Base-by-base conservation (phyloP, 2,329 filamentous ascomycete genomes). In the Fusarium temperatum region DNA sequence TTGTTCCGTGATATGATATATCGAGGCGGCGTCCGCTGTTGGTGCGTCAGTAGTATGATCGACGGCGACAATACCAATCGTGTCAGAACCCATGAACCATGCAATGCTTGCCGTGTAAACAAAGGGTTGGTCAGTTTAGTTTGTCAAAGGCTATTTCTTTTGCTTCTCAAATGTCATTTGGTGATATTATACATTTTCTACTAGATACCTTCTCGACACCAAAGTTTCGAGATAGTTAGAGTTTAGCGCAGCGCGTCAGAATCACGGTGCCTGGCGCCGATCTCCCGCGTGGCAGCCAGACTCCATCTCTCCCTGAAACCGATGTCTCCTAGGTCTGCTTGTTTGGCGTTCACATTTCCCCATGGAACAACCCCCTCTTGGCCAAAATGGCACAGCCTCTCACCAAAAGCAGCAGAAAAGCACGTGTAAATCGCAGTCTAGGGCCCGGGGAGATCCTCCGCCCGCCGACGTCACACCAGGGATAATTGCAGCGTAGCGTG, bases 111-210 rank as follows among this genome's bases (percentile, higher is more conserved):
- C 10, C 8, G 18, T 4, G 17, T 20, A 18, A 45, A 5, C 7
- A 8, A 20, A 18, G 3, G 6, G 6, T 15, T 15, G 12, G 5
- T 7, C 2, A 15, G 13, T 5, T 6, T 15, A 15, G 4, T 22
- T 7, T 17, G 26, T 14, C 0, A 3, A 2, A 8, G 13, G 15
- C 8, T 1, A 8, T 35, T 24, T 14, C 0, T 14, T 20, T 20
- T 35, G 8, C 6, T 1, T 6, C 8, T 8, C 2, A 6, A 36
- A 26, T 3, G 11, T 26, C 2, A 8, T 15, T 10, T 20, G 0
- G n/a, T 12, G 9, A 35, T 36, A 5, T 2, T 26, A 8, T 20
- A 3, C 9, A 24, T 3, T 6, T 36, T 35, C 13, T 35, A 4
- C 32, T 17, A 35, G 32, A 35, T 35, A 24, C 13, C 1, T 26